Evolutionary conservation across 2,329 filamentous ascomycete species (phyloP).

Genomic region (Botrytis byssoidea): DNA sequence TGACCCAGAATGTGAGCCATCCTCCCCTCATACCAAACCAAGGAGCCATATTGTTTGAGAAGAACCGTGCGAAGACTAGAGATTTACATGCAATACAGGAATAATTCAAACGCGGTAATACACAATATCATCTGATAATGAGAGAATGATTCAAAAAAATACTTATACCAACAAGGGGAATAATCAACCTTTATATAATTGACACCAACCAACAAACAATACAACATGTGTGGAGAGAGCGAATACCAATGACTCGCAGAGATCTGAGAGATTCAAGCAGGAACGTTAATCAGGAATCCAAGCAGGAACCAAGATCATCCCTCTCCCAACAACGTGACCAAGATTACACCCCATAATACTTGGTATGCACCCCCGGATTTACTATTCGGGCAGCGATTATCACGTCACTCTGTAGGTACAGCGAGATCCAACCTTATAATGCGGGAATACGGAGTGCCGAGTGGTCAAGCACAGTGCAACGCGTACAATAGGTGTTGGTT

Average conservation of each 20-base stretch:
- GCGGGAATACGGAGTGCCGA: background rate
- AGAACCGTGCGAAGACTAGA: background rate
- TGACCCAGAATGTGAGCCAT: constrained; percentile 58
- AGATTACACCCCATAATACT: background rate
- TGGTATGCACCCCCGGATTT: background rate
- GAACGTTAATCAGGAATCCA: background rate
- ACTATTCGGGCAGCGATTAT: constrained; percentile 3
- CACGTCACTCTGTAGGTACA: constrained; percentile 1
- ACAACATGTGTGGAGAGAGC: background rate
- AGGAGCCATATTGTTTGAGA: constrained; percentile 12
- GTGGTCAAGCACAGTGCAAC: background rate
- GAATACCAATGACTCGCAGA: background rate
- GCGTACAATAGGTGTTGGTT: background rate
- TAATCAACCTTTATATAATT: constrained; percentile 12
- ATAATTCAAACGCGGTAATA: background rate
- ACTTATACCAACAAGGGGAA: background rate
- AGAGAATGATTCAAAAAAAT: background rate
- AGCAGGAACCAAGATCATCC: background rate
- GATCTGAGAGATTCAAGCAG: background rate
- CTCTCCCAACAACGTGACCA: constrained; percentile 7
- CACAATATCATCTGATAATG: background rate
- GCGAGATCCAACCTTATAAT: background rate
- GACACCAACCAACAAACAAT: background rate
- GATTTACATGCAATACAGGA: constrained; percentile 3
- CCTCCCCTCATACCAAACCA: constrained; percentile 54